Evolutionary conservation across 805 yeast species (phyloP).

Genomic region (Starmerella etchellsii): DNA sequence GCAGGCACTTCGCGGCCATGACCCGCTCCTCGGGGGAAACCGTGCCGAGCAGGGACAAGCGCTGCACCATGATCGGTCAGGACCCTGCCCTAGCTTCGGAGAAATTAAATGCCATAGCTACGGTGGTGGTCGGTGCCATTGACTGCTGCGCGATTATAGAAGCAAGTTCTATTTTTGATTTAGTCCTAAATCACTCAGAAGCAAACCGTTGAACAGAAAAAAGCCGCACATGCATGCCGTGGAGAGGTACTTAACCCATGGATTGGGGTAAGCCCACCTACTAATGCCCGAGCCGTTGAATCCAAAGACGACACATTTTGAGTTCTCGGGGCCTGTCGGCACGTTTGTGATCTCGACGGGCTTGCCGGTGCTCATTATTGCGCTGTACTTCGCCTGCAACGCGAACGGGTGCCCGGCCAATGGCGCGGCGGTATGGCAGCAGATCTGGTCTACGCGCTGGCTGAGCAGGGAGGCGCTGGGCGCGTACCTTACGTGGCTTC

Average conservation of each 20-base stretch:
- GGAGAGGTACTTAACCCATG: too few relatives aligned
- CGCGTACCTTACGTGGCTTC: constrained; percentile 63
- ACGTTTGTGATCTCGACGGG: constrained; percentile 52
- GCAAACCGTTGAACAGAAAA: too few relatives aligned
- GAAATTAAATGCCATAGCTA: too few relatives aligned
- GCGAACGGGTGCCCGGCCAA: constrained; percentile 30
- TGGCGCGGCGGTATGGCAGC: constrained; percentile 13
- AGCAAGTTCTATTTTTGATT: too few relatives aligned
- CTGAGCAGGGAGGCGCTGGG: constrained; percentile 37
- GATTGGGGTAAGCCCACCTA: too few relatives aligned
- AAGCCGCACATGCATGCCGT: too few relatives aligned
- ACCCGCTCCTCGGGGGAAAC: constrained; percentile 24
- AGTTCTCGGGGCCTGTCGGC: constrained; percentile 71
- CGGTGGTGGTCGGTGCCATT: too few relatives aligned
- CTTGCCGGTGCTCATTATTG: constrained; percentile 50
- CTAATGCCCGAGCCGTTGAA: too few relatives aligned
- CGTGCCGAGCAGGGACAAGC: constrained; percentile 27
- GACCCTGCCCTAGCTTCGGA: too few relatives aligned
- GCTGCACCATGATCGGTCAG: constrained; percentile 24
- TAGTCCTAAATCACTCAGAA: too few relatives aligned
- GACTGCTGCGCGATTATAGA: too few relatives aligned
- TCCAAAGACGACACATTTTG: constrained; percentile 58
- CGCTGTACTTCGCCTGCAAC: constrained; percentile 51
- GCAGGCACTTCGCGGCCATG: constrained; percentile 25
- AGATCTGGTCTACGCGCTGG: constrained; percentile 14